Conservation (phyloP, 2,329 filamentous ascomycete genomes). For the Cladosporium sp. region DNA sequence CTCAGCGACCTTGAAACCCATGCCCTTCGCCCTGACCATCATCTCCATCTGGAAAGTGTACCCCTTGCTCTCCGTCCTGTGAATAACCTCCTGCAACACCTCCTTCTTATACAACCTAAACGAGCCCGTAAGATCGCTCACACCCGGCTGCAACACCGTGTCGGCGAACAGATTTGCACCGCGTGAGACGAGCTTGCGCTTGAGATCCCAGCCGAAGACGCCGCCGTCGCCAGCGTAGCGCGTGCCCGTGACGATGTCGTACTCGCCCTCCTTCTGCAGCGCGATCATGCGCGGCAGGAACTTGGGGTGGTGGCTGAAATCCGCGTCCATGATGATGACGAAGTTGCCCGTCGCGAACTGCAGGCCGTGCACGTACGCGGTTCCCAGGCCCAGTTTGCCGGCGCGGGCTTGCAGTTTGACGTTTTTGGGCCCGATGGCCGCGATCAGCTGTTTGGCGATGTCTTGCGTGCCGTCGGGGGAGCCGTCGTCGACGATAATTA, state of each 20-base stretch:
- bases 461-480: conserved; percentile 93
- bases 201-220: conserved; percentile 95
- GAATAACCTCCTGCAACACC: conserved; percentile 85
- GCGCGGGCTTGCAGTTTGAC: conserved; percentile 82
- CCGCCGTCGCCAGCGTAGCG: conserved; percentile 82
- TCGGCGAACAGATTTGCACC: conserved; percentile 95
- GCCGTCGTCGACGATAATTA: conserved; percentile 97
- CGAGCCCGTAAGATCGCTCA: conserved; percentile 91
- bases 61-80: conserved; percentile 88
- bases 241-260: conserved; percentile 96
- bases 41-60: conserved; percentile 99
- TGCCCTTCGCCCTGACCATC: conserved; percentile 94
- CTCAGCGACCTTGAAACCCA: conserved; percentile 91
- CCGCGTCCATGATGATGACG: conserved; percentile 99
- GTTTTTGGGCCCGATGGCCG: conserved; percentile 70
- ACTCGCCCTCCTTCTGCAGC: conserved; percentile 71
- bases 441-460: conserved; percentile 84
- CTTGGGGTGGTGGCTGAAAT: conserved; percentile 98
- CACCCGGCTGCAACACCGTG: conserved; percentile 85
- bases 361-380: conserved; percentile 91
- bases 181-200: conserved; percentile 69
- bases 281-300: conserved; percentile 95
- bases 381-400: conserved; percentile 95
- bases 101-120: conserved; percentile 92
- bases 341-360: conserved; percentile 89